Evolutionary conservation across 805 yeast species (phyloP), one percentile per base, ranked within the genome.

Genomic region (Zygotorulaspora florentina): DNA sequence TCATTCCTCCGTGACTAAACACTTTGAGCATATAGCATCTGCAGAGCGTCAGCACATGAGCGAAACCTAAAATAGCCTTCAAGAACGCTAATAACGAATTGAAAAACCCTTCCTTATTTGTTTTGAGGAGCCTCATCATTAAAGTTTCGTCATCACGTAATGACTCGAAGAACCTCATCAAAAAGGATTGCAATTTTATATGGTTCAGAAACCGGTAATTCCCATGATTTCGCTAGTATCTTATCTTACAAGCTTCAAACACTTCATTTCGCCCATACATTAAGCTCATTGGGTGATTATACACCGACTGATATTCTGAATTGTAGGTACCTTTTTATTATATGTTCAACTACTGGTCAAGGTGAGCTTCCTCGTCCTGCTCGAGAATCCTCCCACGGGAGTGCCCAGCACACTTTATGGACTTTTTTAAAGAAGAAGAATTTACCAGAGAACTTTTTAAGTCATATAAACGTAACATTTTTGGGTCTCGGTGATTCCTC

Each of bases 401-500:
- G 27, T 26, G 46, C 45, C 18, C 46, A 46, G 9, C 48, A 55
- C 15, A 56, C 61, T 2, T 78, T 91, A 51, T 85, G 96, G 95
- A 73, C 75, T 53, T 80, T 84, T 50, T 64, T 93, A 55, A 75
- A 87, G 46, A 79, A 77, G 59, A 79, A 75, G 60, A 81, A 80
- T 52, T 74, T 91, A 7, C 75, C 93, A 69, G 25, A 53, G 0
- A 79, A 79, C 54, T 67, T 87, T 26, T 67, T 91, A 33, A 73
- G 74, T 51, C 86, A 83, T 58, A 55, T 87, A 9, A 64, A 69
- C 13, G 72, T 89, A 53, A 77, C 91, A 2, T 76, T 88, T 1
- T 85, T 93, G 59, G 99, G 99, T 0, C 67, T 93, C 1, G 99
- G 99, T 20, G 98, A 93, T 64, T 83, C 96, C 0, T 83, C 95